These are phyloP conservation scores for Lojkania enalia DNA, from an alignment of 2,329 filamentous ascomycete species.

Conservation along the genomic window DNA sequence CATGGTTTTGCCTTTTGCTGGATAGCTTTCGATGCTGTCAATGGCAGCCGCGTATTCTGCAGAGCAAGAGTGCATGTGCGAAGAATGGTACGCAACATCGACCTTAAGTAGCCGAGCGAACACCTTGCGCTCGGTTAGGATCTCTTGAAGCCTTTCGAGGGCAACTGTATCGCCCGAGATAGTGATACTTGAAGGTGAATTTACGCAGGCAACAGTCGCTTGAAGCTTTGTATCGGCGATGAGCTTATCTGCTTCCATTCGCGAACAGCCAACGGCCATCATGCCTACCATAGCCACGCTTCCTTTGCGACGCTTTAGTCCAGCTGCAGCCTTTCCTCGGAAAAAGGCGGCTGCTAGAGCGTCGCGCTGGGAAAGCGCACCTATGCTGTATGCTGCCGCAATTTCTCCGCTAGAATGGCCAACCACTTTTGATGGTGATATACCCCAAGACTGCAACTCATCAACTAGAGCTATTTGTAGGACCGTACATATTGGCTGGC, in stretches of 20 bases:
- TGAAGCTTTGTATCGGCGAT: neutral
- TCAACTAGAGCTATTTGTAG: slow-evolving; percentile 26
- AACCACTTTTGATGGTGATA: slow-evolving; percentile 18
- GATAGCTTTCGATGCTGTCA: neutral
- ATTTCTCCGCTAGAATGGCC: slow-evolving; percentile 33
- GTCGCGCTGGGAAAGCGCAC: neutral
- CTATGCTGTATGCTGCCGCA: slow-evolving; percentile 21
- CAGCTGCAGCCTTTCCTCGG: slow-evolving; percentile 3
- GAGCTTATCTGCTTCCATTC: slow-evolving; percentile 24
- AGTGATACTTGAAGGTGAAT: slow-evolving; percentile 47
- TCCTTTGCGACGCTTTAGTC: neutral
- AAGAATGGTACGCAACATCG: slow-evolving; percentile 51
- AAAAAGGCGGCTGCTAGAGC: slow-evolving; percentile 10
- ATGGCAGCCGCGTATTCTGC: slow-evolving; percentile 26
- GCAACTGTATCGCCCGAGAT: slow-evolving; percentile 47
- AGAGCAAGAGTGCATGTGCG: slow-evolving; percentile 44
- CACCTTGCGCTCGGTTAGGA: slow-evolving; percentile 38
- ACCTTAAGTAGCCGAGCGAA: slow-evolving; percentile 47
- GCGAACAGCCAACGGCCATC: slow-evolving; percentile 8
- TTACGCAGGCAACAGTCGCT: slow-evolving; percentile 26
- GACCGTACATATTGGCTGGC: slow-evolving; percentile 25
- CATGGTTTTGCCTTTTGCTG: slow-evolving; percentile 1
- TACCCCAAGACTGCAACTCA: slow-evolving; percentile 12
- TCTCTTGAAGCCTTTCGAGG: slow-evolving; percentile 33
- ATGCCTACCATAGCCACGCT: slow-evolving; percentile 1